A percentile compares a stretch with the other conserved stretches of the same genome.
Evolutionary conservation across 495 filamentous ascomycete genomes (phyloP).

Genomic region (Tuber calosporum): DNA sequence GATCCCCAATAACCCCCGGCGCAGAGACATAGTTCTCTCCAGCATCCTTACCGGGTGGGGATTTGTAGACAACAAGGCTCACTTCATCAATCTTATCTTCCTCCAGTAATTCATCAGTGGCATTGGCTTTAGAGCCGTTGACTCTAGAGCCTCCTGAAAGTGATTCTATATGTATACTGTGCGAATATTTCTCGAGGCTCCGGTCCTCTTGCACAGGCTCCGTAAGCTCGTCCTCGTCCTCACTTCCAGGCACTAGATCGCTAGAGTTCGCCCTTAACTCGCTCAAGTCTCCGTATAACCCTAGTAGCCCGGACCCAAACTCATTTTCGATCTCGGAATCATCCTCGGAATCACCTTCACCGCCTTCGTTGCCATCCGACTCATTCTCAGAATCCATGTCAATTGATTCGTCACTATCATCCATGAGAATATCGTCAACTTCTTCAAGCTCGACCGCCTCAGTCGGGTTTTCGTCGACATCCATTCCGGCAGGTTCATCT

Average conservation of each 20-base stretch:
- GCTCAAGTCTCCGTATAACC: slow-evolving; percentile 51
- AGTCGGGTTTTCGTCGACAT: slow-evolving; percentile 41
- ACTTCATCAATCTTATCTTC: slow-evolving; percentile 11
- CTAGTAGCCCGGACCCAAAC: slow-evolving; percentile 56
- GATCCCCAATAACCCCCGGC: neutral
- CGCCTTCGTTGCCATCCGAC: slow-evolving; percentile 43
- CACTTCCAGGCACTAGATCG: slow-evolving; percentile 37
- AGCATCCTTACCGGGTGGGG: neutral
- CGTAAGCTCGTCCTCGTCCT: slow-evolving; percentile 25
- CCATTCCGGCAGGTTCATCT: slow-evolving; percentile 14
- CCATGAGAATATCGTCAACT: slow-evolving; percentile 58
- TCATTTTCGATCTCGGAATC: slow-evolving; percentile 46
- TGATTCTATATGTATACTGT: neutral
- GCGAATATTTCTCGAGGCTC: neutral
- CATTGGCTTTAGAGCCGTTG: neutral
- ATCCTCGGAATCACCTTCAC: slow-evolving; percentile 50
- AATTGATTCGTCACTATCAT: slow-evolving; percentile 72
- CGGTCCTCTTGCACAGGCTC: slow-evolving; percentile 23
- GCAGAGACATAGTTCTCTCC: neutral
- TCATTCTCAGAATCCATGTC: slow-evolving; percentile 73
- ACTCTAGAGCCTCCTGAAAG: neutral
- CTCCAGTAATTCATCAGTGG: slow-evolving; percentile 15
- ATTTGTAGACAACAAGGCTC: slow-evolving; percentile 1
- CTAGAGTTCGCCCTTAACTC: slow-evolving; percentile 41
- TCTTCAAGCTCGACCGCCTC: slow-evolving; percentile 53